phyloP scores from a whole-genome alignment of 2,329 filamentous ascomycete genomes.

The Colletotrichum sp. region DNA sequence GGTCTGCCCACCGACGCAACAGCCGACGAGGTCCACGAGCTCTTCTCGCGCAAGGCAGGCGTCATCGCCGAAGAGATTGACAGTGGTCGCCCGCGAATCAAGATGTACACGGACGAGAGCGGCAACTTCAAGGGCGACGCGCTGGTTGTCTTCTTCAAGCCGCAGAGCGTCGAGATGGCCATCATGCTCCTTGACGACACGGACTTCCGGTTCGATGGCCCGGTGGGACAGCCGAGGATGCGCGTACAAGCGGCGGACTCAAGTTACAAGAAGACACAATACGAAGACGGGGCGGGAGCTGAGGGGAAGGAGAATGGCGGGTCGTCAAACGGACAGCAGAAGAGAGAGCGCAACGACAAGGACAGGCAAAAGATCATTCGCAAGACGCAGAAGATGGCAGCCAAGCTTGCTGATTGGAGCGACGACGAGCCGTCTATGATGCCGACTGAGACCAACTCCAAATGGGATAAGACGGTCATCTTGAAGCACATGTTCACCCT shows the following conservation, averaged over 20 bases:
- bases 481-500: slow-evolving; percentile 94
- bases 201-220: slow-evolving; percentile 73
- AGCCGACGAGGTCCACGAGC: slow-evolving; percentile 78
- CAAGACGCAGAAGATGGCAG: slow-evolving; percentile 89
- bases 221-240: slow-evolving; percentile 67
- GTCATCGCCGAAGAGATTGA: slow-evolving; percentile 96
- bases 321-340: slow-evolving; percentile 31
- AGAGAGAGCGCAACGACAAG: slow-evolving; percentile 51
- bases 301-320: slow-evolving; percentile 40
- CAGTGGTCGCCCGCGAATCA: slow-evolving; percentile 85
- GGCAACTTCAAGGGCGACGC: slow-evolving; percentile 94
- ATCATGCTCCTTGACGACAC: slow-evolving; percentile 83
- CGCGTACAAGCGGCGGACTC: slow-evolving; percentile 84
- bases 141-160: slow-evolving; percentile 92
- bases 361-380: slow-evolving; percentile 91
- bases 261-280: slow-evolving; percentile 88
- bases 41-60: slow-evolving; percentile 84
- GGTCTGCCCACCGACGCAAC: slow-evolving; percentile 83
- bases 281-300: slow-evolving; percentile 47
- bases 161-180: slow-evolving; percentile 88
- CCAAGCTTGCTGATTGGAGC: slow-evolving; percentile 93
- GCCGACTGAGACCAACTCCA: slow-evolving; percentile 46
- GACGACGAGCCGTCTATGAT: slow-evolving; percentile 76
- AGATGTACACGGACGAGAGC: slow-evolving; percentile 83
- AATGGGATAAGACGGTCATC: slow-evolving; percentile 82